phyloP scores from a whole-genome alignment of 805 yeast genomes.

The Dipodascopsis uninucleata region DNA sequence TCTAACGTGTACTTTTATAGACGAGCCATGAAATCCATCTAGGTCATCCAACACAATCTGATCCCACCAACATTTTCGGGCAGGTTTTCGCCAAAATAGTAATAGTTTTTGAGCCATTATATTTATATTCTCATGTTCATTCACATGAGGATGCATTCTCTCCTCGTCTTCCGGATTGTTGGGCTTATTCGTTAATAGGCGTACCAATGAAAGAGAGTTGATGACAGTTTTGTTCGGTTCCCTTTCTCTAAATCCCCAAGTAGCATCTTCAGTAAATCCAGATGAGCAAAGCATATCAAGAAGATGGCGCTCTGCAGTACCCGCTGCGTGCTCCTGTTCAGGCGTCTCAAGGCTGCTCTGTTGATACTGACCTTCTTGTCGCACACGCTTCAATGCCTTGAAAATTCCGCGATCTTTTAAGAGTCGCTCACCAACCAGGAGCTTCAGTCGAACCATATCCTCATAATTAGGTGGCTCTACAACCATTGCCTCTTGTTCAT shows the following conservation, averaged over 20 bases:
- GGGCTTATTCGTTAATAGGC: conserved; percentile 32
- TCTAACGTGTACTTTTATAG: conserved; percentile 74
- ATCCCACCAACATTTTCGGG: conserved; percentile 98
- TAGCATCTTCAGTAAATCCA: conserved; percentile 63
- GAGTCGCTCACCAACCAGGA: conserved; percentile 67
- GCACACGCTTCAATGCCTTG: conserved; percentile 48
- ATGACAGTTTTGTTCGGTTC: conserved; percentile 88
- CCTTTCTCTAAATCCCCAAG: conserved; percentile 86
- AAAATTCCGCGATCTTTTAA: conserved; percentile 60
- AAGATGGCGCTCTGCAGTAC: conserved; percentile 91
- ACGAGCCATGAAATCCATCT: conserved; percentile 34
- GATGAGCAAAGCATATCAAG: conserved; percentile 91
- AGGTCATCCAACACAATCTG: conserved; percentile 38
- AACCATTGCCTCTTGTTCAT: too few species aligned
- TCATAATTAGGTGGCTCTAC: conserved; percentile 38
- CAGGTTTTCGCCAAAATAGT: conserved; percentile 95
- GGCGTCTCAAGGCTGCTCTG: conserved; percentile 9
- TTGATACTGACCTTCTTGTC: background rate
- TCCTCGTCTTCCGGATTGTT: background rate
- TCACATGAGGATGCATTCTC: conserved; percentile 1
- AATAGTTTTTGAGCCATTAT: conserved; percentile 57
- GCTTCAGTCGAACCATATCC: conserved; percentile 64
- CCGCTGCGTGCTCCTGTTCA: conserved; percentile 36
- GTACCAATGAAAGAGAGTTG: conserved; percentile 72
- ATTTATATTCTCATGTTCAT: conserved; percentile 7